Conservation (phyloP, 352 stramenopile species). For the Salisapilia sapeloensis region DNA sequence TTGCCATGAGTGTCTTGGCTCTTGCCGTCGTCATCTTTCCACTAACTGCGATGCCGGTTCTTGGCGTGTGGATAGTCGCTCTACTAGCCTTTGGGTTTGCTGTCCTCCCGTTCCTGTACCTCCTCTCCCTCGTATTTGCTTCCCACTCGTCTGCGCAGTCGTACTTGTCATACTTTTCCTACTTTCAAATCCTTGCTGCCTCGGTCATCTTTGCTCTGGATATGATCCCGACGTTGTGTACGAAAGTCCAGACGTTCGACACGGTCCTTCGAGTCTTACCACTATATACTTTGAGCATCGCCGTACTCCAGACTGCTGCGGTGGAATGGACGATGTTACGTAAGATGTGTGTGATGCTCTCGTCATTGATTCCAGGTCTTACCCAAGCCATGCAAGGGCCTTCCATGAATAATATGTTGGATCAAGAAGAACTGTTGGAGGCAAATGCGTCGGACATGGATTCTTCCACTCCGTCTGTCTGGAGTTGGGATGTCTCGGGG, state of each 20-base stretch:
- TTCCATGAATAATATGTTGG: slow-evolving; percentile 9
- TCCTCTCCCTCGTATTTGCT: slow-evolving; percentile 39
- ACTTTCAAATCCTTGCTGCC: slow-evolving; percentile 50
- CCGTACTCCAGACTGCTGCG: slow-evolving; percentile 29
- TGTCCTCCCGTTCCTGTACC: slow-evolving; percentile 48
- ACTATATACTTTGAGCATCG: slow-evolving; percentile 33
- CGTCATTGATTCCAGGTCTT: too few relatives aligned
- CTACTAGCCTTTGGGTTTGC: slow-evolving; percentile 26
- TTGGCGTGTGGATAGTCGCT: slow-evolving; percentile 15
- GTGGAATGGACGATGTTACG: slow-evolving; percentile 21
- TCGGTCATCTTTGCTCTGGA: slow-evolving; percentile 26
- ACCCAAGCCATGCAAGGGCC: too few relatives aligned
- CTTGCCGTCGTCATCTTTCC: slow-evolving; percentile 11
- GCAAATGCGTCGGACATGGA: too few relatives aligned
- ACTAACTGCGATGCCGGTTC: slow-evolving; percentile 11
- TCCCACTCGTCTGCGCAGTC: slow-evolving; percentile 69
- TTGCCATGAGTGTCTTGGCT: too few relatives aligned
- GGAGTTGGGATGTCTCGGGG: slow-evolving; percentile 34
- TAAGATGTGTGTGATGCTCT: slow-evolving; percentile 16
- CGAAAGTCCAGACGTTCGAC: slow-evolving; percentile 14
- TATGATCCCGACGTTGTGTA: slow-evolving; percentile 28
- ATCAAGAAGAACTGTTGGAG: slow-evolving; percentile 5
- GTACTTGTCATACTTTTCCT: slow-evolving; percentile 46
- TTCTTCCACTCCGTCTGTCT: slow-evolving; percentile 11
- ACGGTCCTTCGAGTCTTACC: slow-evolving; percentile 39